These are phyloP conservation scores for Ottelia alismoides DNA, from an alignment of 106 monocot species.

Conservation along the genomic window DNA sequence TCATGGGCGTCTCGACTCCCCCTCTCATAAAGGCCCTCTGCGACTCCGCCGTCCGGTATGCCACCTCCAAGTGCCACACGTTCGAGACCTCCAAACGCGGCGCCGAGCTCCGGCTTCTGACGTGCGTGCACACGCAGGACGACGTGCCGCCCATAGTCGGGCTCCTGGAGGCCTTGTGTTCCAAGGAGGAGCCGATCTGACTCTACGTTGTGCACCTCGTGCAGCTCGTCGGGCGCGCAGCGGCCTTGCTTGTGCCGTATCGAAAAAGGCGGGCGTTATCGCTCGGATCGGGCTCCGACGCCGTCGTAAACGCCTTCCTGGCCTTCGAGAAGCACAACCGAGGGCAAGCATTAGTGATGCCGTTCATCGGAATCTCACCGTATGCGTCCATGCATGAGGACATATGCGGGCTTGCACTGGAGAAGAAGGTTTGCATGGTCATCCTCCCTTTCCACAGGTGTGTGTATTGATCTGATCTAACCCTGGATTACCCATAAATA, in stretches of 20 bases:
- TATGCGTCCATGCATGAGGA: constrained; percentile 15
- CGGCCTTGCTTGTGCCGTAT: constrained; percentile 5
- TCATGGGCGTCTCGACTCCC: no score
- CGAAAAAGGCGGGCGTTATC: background rate
- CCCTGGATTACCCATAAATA: no score
- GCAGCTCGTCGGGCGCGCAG: constrained; percentile 3
- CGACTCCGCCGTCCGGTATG: background rate
- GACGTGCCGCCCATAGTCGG: constrained; percentile 5
- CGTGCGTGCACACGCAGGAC: constrained; percentile 8
- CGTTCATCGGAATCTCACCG: constrained; percentile 11
- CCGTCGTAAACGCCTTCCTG: constrained; percentile 13
- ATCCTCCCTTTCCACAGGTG: constrained; percentile 22
- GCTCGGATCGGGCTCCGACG: background rate
- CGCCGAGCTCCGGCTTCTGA: constrained; percentile 6
- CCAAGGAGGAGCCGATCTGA: constrained; percentile 2
- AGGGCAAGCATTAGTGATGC: background rate
- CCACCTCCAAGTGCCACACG: background rate
- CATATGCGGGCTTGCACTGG: constrained; percentile 11
- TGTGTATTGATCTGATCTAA: no score
- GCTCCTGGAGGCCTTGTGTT: constrained; percentile 4
- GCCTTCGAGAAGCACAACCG: constrained; percentile 7
- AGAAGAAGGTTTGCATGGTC: constrained; percentile 10
- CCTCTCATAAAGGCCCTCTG: constrained; percentile 1
- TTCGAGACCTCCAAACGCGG: background rate
- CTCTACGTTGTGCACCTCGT: constrained; percentile 14